phyloP scores from a whole-genome alignment of 257 asterid species.

The Cruciata laevipes region DNA sequence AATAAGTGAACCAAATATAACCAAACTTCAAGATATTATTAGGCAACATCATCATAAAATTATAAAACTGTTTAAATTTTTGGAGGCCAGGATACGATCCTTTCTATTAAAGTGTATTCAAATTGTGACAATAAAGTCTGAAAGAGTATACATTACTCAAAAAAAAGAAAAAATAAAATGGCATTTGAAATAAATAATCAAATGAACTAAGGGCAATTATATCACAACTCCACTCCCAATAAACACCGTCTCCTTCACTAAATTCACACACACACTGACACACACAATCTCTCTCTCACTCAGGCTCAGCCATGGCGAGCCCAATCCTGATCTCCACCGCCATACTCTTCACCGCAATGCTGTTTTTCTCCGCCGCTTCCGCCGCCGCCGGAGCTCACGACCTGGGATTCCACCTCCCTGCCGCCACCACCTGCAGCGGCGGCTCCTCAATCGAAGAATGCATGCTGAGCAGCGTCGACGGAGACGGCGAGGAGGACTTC shows the following conservation, averaged over 20 bases:
- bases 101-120: neutral
- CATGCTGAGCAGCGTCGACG: conserved; percentile 10
- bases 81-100: too few relatives aligned
- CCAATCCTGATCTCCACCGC: conserved; percentile 11
- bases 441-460: conserved; percentile 25
- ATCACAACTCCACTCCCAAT: conserved; percentile 5
- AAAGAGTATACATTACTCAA: neutral
- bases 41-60: too few relatives aligned
- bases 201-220: neutral
- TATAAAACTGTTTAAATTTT: too few relatives aligned
- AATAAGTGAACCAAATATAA: too few relatives aligned
- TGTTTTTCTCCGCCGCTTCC: neutral
- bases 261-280: too few relatives aligned
- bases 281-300: neutral
- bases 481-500: neutral
- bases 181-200: conserved; percentile 4
- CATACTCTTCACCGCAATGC: neutral
- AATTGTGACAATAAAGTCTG: neutral
- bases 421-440: conserved; percentile 3
- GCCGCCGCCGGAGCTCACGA: neutral
- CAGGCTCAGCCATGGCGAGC: neutral
- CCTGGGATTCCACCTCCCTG: neutral
- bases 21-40: too few relatives aligned
- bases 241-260: neutral
- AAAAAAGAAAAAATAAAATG: neutral